Evolutionary conservation across 2,329 filamentous ascomycete genomes (phyloP).

Genomic region (Leptographium procerum): DNA sequence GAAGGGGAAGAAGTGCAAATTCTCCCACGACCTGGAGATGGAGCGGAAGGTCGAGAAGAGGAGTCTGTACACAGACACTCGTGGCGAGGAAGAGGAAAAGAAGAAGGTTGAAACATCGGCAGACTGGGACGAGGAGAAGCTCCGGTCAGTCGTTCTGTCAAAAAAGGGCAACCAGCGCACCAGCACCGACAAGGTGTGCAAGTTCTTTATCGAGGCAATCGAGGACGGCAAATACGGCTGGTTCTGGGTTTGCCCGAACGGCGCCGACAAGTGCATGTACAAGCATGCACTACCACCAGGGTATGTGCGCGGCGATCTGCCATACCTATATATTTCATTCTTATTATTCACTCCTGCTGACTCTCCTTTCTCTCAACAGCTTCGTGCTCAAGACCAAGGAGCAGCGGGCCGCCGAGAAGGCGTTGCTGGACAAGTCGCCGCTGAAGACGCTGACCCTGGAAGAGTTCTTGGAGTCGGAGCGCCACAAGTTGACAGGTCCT

Average conservation of each 20-base stretch:
- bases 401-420: conserved; percentile 90
- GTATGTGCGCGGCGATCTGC: conserved; percentile 39
- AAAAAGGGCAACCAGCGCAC: conserved; percentile 97
- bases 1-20: conserved; percentile 97
- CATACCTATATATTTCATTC: no score
- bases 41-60: conserved; percentile 90
- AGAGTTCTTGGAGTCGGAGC: conserved; percentile 92
- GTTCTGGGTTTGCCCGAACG: conserved; percentile 98
- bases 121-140: conserved; percentile 95
- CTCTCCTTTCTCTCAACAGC: conserved; percentile 32
- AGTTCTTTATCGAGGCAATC: conserved; percentile 92
- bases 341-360: background rate
- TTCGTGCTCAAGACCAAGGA: conserved; percentile 98
- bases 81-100: conserved; percentile 60
- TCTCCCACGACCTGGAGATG: conserved; percentile 79
- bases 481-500: conserved; percentile 84
- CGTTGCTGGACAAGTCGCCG: conserved; percentile 88
- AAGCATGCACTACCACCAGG: conserved; percentile 89
- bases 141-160: conserved; percentile 78
- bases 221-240: conserved; percentile 98
- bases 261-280: conserved; percentile 97
- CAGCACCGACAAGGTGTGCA: conserved; percentile 97
- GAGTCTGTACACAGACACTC: conserved; percentile 77
- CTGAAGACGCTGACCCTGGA: conserved; percentile 90
- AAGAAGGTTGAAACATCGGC: conserved; percentile 90